Conservation (phyloP, 257 asterid genomes). For the Scutellaria barbata region DNA sequence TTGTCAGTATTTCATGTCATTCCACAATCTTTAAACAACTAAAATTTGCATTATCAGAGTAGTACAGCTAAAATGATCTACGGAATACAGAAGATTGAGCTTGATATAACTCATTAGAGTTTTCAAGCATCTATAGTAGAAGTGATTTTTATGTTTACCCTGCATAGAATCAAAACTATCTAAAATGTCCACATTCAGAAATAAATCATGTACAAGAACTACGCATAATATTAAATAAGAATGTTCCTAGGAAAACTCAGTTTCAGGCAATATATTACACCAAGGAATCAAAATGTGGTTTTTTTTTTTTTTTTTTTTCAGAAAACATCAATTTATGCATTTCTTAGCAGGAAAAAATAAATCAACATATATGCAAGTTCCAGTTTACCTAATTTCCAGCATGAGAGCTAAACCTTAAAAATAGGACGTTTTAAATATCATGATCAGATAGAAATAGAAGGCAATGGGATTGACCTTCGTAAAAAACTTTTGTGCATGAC, state of each 20-base stretch:
- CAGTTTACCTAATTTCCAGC: constrained; percentile 23
- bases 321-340: constrained; percentile 8
- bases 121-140: constrained; percentile 14
- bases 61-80: background rate
- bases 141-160: background rate
- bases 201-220: too few relatives aligned
- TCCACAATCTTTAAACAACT: background rate
- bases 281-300: background rate
- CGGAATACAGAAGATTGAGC: constrained; percentile 11
- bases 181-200: too few relatives aligned
- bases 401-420: constrained; percentile 29
- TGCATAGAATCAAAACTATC: background rate
- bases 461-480: constrained; percentile 75
- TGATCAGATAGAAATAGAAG: constrained; percentile 43
- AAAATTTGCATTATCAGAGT: background rate
- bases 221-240: constrained; percentile 21
- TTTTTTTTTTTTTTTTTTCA: background rate
- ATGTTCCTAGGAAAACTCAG: background rate
- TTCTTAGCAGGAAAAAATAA: constrained; percentile 10
- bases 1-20: background rate
- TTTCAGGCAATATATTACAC: constrained; percentile 1
- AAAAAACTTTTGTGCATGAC: constrained; percentile 99
- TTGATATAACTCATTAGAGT: constrained; percentile 1
- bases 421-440: constrained; percentile 16
- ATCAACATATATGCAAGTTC: constrained; percentile 22